phyloP scores from a whole-genome alignment of 129 eudicot genomes.

The Glebionis coronaria region DNA sequence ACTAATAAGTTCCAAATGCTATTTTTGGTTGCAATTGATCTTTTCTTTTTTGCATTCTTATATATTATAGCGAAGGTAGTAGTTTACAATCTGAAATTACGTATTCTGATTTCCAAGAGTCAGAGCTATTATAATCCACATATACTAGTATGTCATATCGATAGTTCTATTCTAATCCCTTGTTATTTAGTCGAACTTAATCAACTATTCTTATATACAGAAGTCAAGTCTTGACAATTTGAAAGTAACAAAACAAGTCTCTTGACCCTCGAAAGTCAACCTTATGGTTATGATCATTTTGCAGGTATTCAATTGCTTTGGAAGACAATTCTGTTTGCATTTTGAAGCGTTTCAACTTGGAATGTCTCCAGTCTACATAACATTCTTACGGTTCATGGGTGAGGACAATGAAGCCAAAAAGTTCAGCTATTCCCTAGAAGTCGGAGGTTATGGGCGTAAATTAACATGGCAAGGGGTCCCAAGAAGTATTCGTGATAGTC shows the following conservation, averaged over 20 bases:
- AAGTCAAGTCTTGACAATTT: not conserved
- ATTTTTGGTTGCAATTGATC: no score
- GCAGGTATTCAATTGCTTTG: slow-evolving; percentile 43
- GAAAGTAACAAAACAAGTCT: not conserved
- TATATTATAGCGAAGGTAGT: no score
- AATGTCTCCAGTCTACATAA: slow-evolving; percentile 38
- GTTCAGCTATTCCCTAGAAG: slow-evolving; percentile 39
- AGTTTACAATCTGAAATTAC: not conserved
- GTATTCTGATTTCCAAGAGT: not conserved
- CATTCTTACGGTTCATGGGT: slow-evolving; percentile 40
- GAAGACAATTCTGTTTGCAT: slow-evolving; percentile 44
- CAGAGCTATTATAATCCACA: not conserved
- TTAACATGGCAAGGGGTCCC: slow-evolving; percentile 50
- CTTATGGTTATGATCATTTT: not conserved
- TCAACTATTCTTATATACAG: not conserved
- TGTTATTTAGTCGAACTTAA: not conserved
- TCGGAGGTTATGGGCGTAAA: slow-evolving; percentile 46
- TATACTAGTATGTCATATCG: not conserved
- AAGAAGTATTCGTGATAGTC: slow-evolving; percentile 44
- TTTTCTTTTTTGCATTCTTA: no score
- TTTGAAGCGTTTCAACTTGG: slow-evolving; percentile 41
- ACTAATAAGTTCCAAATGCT: not conserved
- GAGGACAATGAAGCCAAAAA: slow-evolving; percentile 41
- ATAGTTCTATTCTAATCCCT: not conserved
- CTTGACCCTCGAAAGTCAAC: not conserved